Base-by-base conservation (phyloP, 2,329 filamentous ascomycete genomes). In the Hortaea werneckii region DNA sequence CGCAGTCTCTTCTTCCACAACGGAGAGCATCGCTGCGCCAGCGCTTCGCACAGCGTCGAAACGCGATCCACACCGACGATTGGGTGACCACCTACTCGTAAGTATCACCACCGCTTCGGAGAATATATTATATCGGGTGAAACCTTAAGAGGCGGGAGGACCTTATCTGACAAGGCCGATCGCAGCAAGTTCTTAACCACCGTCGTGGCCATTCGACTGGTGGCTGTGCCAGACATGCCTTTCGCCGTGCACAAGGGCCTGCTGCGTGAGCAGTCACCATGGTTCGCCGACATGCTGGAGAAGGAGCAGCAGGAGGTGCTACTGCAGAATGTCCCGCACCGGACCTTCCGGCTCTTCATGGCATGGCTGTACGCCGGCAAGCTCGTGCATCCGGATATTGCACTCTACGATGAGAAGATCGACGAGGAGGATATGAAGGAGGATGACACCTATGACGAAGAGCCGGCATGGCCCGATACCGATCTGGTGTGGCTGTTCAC, bases 341-440 rank as follows among this genome's bases (percentile, higher is more conserved):
- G 37, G 8, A 39, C 37, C 37, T 39, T 39, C 37, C 41, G 41
- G 9, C 29, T 42, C 29, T 42, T 42, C 41, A 4, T 26, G 2
- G 41, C 30, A 28, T 42, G 41, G 41, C 41, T 42, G 7, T 42
- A 42, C 13, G 20, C 41, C n/a, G 41, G 41, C 13, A 30, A 32
- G 41, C 29, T 42, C 1, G 29, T 35, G n/a, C 41, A 37, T n/a
- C 29, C 29, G 10, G 41, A 42, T 26, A 12, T 26, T 10, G 41
- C 29, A 2, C 30, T 37, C 20, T 28, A 42, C 4, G 11, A 30
- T 11, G 20, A 32, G 5, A 11, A n/a, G 10, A 13, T 10, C 10
- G 5, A 30, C 13, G 29, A 10, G 10, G 29, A 10, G 10, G 41
- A 20, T 5, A n/a, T n/a, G 10, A 26, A 26, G 4, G 11, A 32